Conservation (phyloP, 2,329 filamentous ascomycete species). For the Zopfia rhizophila region DNA sequence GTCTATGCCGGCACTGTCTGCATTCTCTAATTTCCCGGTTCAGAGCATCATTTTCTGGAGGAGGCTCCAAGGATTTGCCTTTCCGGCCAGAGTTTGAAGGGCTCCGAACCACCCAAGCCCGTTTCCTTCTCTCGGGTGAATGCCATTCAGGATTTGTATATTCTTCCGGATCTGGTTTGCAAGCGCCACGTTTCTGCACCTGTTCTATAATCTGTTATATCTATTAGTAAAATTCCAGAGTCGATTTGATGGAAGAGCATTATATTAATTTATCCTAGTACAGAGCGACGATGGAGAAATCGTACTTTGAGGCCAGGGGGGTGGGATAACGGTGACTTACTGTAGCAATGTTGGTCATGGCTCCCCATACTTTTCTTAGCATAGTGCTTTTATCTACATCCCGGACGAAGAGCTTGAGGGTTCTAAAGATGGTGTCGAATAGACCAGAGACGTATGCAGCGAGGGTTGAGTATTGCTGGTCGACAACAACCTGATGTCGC, state of each 20-base stretch:
- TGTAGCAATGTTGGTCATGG: conserved; percentile 29
- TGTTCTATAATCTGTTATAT: not conserved
- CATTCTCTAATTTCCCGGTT: conserved; percentile 29
- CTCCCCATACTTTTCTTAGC: conserved; percentile 40
- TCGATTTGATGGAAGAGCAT: no score
- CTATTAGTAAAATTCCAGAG: no score
- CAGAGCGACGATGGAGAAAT: no score
- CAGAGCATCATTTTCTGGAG: conserved; percentile 24
- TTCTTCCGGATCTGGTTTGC: conserved; percentile 13
- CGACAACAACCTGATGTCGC: conserved; percentile 30
- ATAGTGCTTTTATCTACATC: conserved; percentile 30
- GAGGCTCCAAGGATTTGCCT: conserved; percentile 5
- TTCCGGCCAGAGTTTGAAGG: conserved; percentile 2
- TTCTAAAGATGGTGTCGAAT: conserved; percentile 23
- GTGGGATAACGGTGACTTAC: conserved; percentile 10
- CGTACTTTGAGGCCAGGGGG: no score
- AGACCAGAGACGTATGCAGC: conserved; percentile 20
- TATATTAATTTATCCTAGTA: no score
- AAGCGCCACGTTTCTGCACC: conserved; percentile 11
- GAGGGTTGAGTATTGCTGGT: conserved; percentile 25
- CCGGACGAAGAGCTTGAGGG: conserved; percentile 33
- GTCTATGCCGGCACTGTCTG: conserved; percentile 22
- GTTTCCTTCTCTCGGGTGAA: conserved; percentile 9
- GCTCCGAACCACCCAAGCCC: conserved; percentile 33
- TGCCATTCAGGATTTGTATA: conserved; percentile 20